Percentiles rank a stretch among this genome's conserved stretches.
These are phyloP conservation scores for Colletotrichum sp. DNA, from an alignment of 2,329 filamentous ascomycete species.

Conservation along the genomic window DNA sequence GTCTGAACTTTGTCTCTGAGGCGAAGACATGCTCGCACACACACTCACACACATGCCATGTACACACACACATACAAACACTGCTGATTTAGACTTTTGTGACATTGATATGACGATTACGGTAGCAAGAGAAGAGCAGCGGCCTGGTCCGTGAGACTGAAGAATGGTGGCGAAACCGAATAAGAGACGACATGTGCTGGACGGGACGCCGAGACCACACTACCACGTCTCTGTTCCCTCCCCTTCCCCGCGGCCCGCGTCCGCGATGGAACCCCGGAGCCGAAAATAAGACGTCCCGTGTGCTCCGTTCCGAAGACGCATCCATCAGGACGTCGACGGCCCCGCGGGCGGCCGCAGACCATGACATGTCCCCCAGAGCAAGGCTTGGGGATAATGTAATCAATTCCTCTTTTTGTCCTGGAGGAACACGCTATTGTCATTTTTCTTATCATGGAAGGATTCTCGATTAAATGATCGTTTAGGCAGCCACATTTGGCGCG, in stretches of 20 bases:
- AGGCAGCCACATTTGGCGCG: not conserved
- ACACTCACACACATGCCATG: not conserved
- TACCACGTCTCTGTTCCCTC: too few relatives aligned
- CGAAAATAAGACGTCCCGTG: not conserved
- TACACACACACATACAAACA: not conserved
- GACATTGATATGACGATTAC: not conserved
- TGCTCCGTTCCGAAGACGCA: not conserved
- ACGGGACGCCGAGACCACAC: not conserved
- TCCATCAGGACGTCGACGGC: not conserved
- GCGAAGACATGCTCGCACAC: not conserved
- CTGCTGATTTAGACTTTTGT: not conserved
- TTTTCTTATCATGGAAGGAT: not conserved
- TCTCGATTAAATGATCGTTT: not conserved
- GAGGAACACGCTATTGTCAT: not conserved
- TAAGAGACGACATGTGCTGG: conserved; percentile 9
- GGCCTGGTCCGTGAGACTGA: not conserved
- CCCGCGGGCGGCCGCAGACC: not conserved
- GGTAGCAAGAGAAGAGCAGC: not conserved
- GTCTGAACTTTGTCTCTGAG: conserved; percentile 15
- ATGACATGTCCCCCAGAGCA: not conserved
- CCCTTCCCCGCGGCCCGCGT: not conserved
- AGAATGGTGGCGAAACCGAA: not conserved
- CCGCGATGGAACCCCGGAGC: not conserved
- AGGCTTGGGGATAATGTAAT: not conserved
- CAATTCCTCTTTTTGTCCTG: not conserved